Conservation (phyloP, 768 basidiomycete species). For the Calocera viscosa region DNA sequence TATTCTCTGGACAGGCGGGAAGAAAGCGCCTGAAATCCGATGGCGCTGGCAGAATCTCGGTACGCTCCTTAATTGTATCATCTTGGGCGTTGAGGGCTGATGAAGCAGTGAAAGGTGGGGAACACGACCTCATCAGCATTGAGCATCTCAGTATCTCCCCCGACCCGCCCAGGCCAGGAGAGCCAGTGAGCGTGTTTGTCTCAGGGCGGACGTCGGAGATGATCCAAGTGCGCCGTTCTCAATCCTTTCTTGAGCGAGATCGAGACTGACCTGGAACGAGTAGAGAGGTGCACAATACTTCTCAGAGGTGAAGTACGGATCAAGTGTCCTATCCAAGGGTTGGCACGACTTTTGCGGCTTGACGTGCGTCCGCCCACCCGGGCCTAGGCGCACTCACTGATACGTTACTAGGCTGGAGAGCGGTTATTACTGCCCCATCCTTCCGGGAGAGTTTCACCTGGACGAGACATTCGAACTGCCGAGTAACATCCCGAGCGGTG, state of each 20-base stretch:
- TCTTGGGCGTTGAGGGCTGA: not conserved
- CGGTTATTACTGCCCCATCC: not conserved
- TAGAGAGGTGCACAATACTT: not conserved
- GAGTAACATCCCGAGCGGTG: not conserved
- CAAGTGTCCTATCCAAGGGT: not conserved
- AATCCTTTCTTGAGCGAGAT: not conserved
- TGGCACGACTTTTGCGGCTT: not conserved
- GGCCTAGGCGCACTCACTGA: not conserved
- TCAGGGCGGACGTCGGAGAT: not conserved
- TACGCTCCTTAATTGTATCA: not conserved
- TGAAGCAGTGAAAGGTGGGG: not conserved
- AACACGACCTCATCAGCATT: not conserved
- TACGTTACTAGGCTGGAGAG: not conserved
- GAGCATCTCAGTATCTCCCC: not conserved
- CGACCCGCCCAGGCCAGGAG: not conserved
- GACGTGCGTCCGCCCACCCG: not conserved
- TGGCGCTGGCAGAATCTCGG: not conserved
- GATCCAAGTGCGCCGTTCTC: not conserved
- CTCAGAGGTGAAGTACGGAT: not conserved
- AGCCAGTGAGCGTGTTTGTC: not conserved
- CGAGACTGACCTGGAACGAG: not conserved
- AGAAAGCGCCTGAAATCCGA: not conserved
- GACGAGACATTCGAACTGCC: not conserved
- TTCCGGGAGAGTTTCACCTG: not conserved
- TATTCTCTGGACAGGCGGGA: not conserved